Evolutionary conservation across 202 grass and related monocot genomes (phyloP), one percentile per base, ranked within the genome.

Genomic region (Zizania palustris): DNA sequence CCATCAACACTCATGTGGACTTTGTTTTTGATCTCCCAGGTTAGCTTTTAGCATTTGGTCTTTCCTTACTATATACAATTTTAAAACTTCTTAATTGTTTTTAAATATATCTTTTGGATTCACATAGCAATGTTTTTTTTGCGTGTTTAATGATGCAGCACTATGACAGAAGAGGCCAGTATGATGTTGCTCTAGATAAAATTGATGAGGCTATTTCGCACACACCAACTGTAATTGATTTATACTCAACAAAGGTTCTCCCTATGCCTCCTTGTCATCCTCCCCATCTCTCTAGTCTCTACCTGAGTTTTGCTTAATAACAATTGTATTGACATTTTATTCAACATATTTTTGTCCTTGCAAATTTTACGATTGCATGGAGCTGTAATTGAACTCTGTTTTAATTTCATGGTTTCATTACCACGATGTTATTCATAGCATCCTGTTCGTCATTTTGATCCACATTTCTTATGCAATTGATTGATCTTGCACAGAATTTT

Each of bases 191-290:
- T 69, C 72, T 99, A 33, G 82, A 80, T 84, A 99, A 99, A 88
- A 99, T 99, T 57, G 84, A 96, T 49, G 88, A 99, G 77, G 96
- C 96, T 54, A 99, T 99, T 80, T 79, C 80, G 6, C 92, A 99
- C 80, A 99, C 92, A 11, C 96, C 92, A 69, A 99, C 96, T 83
- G 90, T 93, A 34, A 99, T 96, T 68, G 96, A 99, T 91, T 96
- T 99, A 28, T 99, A 99, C 71, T 96, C 96, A 54, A 83, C 85
- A 70, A 99, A 99, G 96, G 96, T 99, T 38, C 21, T 77, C 38
- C 60, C 71, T 74, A 55, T 55, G 4, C 51, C 51, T 55, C 19
- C 0, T 19, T 20, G n/a, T 3, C 7, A 3, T 18, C n/a, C 9
- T 80, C 54, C 53, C 45, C 50, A 38, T 54, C 6, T 16, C 4